Conservation (phyloP, 768 basidiomycete genomes). For the Calocybe indica region DNA sequence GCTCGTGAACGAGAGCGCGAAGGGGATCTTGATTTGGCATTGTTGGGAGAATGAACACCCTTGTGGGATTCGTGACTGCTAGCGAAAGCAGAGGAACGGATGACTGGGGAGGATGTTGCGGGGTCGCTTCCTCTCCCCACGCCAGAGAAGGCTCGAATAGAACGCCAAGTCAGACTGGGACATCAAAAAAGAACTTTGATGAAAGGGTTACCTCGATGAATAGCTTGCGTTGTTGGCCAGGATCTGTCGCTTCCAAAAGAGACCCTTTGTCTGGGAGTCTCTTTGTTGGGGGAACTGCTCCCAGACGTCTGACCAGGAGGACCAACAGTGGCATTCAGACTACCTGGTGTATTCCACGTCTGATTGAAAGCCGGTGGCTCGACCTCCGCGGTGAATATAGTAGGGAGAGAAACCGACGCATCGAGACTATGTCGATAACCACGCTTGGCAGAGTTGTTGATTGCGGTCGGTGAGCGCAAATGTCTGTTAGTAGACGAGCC, state of each 20-base stretch:
- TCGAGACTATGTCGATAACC: slow-evolving; percentile 36
- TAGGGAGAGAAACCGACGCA: slow-evolving; percentile 34
- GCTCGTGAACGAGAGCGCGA: slow-evolving; percentile 48
- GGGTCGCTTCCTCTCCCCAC: slow-evolving; percentile 28
- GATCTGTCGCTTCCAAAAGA: slow-evolving; percentile 50
- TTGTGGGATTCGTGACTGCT: slow-evolving; percentile 15
- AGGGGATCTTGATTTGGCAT: slow-evolving; percentile 33
- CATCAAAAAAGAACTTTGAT: slow-evolving; percentile 2
- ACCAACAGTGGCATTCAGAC: slow-evolving; percentile 7
- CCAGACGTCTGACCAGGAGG: slow-evolving; percentile 19
- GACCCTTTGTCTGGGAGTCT: slow-evolving; percentile 44
- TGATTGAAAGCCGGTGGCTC: slow-evolving; percentile 17
- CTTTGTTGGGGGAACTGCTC: slow-evolving; percentile 33
- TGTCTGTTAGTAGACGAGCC: slow-evolving; percentile 26
- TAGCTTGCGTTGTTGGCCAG: slow-evolving; percentile 31
- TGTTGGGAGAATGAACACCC: slow-evolving; percentile 15
- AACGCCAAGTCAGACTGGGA: neutral
- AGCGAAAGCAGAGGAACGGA: slow-evolving; percentile 18
- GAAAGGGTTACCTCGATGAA: slow-evolving; percentile 29
- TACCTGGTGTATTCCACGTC: slow-evolving; percentile 12
- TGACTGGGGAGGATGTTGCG: slow-evolving; percentile 24
- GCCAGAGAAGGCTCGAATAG: slow-evolving; percentile 22
- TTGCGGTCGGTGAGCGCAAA: slow-evolving; percentile 24
- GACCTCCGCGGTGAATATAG: slow-evolving; percentile 24
- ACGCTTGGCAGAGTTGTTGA: slow-evolving; percentile 20